Evolutionary conservation across 495 filamentous ascomycete species (phyloP), one percentile per base, ranked within the genome.

Genomic region (Elasticomyces elasticus): DNA sequence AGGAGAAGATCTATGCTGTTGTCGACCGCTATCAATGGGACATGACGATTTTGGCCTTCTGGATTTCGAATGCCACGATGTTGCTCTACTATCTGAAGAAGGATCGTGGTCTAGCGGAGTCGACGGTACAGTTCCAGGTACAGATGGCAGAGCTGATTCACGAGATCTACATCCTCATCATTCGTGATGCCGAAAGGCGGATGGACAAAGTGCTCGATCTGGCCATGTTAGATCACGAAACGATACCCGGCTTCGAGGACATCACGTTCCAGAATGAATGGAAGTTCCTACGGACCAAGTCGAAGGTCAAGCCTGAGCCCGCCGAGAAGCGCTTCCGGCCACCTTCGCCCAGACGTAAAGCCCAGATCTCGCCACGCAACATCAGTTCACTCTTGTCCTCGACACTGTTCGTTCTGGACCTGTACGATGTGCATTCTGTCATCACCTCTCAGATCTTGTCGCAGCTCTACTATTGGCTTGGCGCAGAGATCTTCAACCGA

Each of bases 81-180:
- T 72, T 99, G 1, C 75, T 99, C 23, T 90, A 99, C 67, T 99
- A 99, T 64, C 74, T 99, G 33, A 95, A 94, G 69, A 99, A 99
- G 66, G 92, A 99, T 61, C 70, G 76, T 17, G 90, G 88, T 1
- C 67, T 99, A 3, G 76, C 87, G 19, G 80, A 82, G 62, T 82
- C 89, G 10, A 97, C 91, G 0, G 79, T 85, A 26, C 82, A 89
- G 51, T 96, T 95, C 56, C 92, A 99, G 69, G 78, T 86, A 37
- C 89, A 97, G 58, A 77, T 99, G 50, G 86, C 89, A 4, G 92
- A 99, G 69, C 74, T 97, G 28, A 87, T 97, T 67, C 96, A 97
- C 62, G 92, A 99, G 66, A 97, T 99, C 27, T 99, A 96, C 66
- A 92, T 97, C 57, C 76, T 97, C n/a, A 95, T 99, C 58, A 94